Percentiles rank a stretch among this genome's conserved stretches.
These are phyloP conservation scores for Dioscorea alata DNA, from an alignment of 106 monocot species.

Conservation along the genomic window DNA sequence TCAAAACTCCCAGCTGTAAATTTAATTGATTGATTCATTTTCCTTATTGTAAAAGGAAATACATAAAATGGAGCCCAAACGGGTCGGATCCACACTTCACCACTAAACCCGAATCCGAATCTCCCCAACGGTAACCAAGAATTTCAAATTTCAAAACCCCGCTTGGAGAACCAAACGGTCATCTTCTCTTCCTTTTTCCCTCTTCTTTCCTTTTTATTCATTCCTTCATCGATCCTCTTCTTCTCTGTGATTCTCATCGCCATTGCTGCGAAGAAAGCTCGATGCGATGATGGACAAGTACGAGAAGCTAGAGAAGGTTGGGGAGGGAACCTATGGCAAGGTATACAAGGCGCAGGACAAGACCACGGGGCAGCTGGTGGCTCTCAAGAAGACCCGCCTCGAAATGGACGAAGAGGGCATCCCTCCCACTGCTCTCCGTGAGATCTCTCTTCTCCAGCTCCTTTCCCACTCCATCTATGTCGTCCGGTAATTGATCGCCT, in stretches of 20 bases:
- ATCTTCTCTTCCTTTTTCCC: background rate
- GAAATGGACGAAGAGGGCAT: constrained; percentile 99
- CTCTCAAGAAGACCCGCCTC: constrained; percentile 95
- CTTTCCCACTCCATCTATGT: constrained; percentile 88
- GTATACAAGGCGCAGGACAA: constrained; percentile 97
- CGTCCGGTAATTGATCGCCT: constrained; percentile 40
- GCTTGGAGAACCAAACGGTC: background rate
- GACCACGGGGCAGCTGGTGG: constrained; percentile 85
- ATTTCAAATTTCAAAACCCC: background rate
- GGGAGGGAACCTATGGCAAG: constrained; percentile 99
- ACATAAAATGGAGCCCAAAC: too few species aligned
- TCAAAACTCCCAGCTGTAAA: too few species aligned
- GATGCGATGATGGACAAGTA: constrained; percentile 73
- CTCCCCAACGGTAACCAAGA: background rate
- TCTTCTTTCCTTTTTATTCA: background rate
- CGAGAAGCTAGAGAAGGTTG: constrained; percentile 99
- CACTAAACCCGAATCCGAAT: background rate
- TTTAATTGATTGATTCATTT: too few species aligned
- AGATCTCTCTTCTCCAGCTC: constrained; percentile 91
- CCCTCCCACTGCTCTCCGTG: constrained; percentile 93
- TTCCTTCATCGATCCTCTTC: background rate
- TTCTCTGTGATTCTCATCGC: background rate
- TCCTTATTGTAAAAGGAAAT: too few species aligned
- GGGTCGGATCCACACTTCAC: too few species aligned
- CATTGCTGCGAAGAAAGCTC: background rate